A percentile compares a stretch with the other conserved stretches of the same genome.
Evolutionary conservation across 106 monocot species (phyloP).

Genomic region (Narthecium ossifragum): DNA sequence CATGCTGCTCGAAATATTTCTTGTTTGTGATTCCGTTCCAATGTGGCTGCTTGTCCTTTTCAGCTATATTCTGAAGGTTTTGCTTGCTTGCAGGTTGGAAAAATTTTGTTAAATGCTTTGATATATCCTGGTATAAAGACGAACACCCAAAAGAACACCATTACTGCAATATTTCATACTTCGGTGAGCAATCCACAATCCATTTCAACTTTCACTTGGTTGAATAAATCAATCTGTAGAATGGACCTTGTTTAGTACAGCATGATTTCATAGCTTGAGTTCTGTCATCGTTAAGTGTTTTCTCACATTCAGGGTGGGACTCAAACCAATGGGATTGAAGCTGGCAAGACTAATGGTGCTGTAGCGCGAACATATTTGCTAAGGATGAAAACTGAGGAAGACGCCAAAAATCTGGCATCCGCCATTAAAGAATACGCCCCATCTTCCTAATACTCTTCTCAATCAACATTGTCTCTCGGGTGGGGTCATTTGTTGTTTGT

Average conservation of each 20-base stretch:
- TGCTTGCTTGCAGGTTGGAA: conserved; percentile 62
- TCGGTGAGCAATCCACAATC: conserved; percentile 24
- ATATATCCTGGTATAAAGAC: conserved; percentile 87
- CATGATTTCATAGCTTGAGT: background rate
- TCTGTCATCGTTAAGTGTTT: background rate
- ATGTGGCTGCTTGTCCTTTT: too few relatives aligned
- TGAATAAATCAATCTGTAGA: background rate
- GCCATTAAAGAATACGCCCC: conserved; percentile 78
- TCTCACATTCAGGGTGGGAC: conserved; percentile 22
- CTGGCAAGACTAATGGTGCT: conserved; percentile 19
- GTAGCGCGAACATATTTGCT: conserved; percentile 71
- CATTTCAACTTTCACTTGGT: background rate
- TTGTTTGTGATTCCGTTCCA: too few relatives aligned
- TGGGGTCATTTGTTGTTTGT: too few relatives aligned
- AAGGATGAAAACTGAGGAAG: conserved; percentile 68
- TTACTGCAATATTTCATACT: conserved; percentile 82
- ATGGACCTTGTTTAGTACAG: background rate
- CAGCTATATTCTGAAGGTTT: too few relatives aligned
- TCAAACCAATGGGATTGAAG: conserved; percentile 13
- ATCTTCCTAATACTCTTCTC: conserved; percentile 13
- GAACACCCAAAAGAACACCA: conserved; percentile 74
- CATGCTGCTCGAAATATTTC: too few relatives aligned
- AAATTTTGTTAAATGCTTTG: conserved; percentile 84
- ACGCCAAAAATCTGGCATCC: conserved; percentile 54
- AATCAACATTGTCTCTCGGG: too few relatives aligned